Base-by-base conservation (phyloP, 345 rosid species). In the Hibiscus mutabilis region DNA sequence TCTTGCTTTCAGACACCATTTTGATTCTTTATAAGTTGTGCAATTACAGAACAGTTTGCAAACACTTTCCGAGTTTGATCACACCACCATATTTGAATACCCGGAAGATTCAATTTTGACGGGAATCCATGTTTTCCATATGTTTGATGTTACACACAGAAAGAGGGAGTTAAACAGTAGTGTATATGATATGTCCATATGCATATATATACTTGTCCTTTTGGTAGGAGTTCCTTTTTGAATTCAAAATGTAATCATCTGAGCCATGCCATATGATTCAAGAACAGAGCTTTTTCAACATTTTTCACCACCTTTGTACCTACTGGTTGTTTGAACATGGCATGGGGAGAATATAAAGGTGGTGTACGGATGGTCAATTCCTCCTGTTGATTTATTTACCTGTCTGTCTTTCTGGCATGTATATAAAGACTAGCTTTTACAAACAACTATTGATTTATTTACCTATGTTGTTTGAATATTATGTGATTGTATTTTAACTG, bases 311-410 rank as follows among this genome's bases (percentile, higher is more conserved):
- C 12, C 12, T 42, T 10, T 10, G 42, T 37, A 37, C 42, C 10
- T 37, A 37, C 7, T 37, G 42, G 46, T 42, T 42, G 61, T 27
- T 37, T 37, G 63, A 60, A 68, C 59, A 37, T 40, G 27, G 69
- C 31, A 49, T 69, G 14, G 56, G 70, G 65, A 69, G 77, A 74
- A 64, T 69, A 74, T 5, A 73, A 78, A 56, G 75, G 19, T 40
- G 12, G 2, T 31, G 74, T 64, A 57, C 57, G 35, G 61, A 14
- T 29, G 58, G 57, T 65, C 53, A 64, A 42, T 21, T 42, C 52
- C 21, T 42, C 52, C 6, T 64, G 69, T 44, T 44, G 10, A 11
- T 46, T 16, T 60, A 42, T 25, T 33, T 35, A 7, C 42, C 31
- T 69, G 33, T 22, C 31, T 69, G 33, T 22, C 27, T 21, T 65